Evolutionary conservation across 2,329 filamentous ascomycete species (phyloP).

Genomic region (Fusarium nodosum): DNA sequence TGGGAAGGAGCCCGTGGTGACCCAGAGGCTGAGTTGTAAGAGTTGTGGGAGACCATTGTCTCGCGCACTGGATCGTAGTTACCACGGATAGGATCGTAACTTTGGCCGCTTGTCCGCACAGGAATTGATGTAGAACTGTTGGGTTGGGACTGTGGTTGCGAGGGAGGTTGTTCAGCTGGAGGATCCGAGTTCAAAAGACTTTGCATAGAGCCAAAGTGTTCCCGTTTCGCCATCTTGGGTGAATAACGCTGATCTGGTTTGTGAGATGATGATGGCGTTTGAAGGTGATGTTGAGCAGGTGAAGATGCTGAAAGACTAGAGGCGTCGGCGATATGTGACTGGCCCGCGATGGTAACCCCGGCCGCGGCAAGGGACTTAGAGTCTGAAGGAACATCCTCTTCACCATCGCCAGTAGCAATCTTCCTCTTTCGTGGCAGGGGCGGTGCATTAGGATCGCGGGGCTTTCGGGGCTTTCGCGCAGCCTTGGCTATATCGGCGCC

Average conservation of each 20-base stretch:
- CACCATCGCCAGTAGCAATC: conserved; percentile 58
- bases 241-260: conserved; percentile 55
- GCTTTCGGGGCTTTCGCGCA: conserved; percentile 66
- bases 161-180: conserved; percentile 44
- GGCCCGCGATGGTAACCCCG: conserved; percentile 43
- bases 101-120: conserved; percentile 78
- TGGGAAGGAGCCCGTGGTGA: conserved; percentile 64
- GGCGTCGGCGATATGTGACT: conserved; percentile 44
- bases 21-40: conserved; percentile 60
- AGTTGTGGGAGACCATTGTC: conserved; percentile 69
- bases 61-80: conserved; percentile 75
- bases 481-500: conserved; percentile 60
- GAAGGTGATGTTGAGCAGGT: conserved; percentile 51
- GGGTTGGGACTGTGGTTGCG: conserved; percentile 47
- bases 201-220: conserved; percentile 67
- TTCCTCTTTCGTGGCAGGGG: conserved; percentile 69
- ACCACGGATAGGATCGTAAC: conserved; percentile 92
- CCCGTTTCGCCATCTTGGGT: conserved; percentile 65
- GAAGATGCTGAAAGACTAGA: conserved; percentile 46
- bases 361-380: conserved; percentile 54
- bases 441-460: conserved; percentile 70
- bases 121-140: conserved; percentile 61
- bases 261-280: conserved; percentile 44
- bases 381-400: conserved; percentile 55
- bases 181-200: conserved; percentile 68